These are phyloP conservation scores for Rhizomucor pusillus DNA, from an alignment of 371 early-diverging fungal species.

Conservation along the genomic window DNA sequence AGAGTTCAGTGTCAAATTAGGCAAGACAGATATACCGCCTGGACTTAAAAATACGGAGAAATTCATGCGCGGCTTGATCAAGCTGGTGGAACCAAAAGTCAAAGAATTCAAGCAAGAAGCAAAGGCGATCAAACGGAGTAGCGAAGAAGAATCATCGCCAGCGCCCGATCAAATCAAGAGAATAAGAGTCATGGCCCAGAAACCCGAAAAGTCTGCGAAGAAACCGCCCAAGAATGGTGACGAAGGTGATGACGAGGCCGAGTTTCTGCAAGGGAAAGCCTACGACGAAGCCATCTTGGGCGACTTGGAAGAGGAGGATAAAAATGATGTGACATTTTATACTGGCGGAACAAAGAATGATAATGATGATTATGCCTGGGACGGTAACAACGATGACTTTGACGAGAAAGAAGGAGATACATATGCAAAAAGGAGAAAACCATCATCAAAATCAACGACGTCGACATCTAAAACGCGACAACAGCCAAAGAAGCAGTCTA, in stretches of 20 bases:
- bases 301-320: too few species aligned
- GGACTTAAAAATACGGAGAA: background rate
- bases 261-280: too few species aligned
- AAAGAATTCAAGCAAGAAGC: background rate
- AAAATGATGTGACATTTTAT: too few species aligned
- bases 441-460: background rate
- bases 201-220: too few species aligned
- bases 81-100: conserved; percentile 5
- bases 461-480: conserved; percentile 9
- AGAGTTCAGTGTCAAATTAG: background rate
- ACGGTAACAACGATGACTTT: conserved; percentile 11
- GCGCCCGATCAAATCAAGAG: too few species aligned
- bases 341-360: too few species aligned
- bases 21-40: conserved; percentile 6
- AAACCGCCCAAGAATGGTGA: too few species aligned
- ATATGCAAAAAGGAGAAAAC: background rate
- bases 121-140: too few species aligned
- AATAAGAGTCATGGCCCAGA: too few species aligned
- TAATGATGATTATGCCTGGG: conserved; percentile 8
- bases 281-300: too few species aligned
- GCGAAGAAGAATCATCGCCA: too few species aligned
- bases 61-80: background rate
- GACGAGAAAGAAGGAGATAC: conserved; percentile 5
- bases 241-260: too few species aligned
- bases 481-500: conserved; percentile 7